Conservation (phyloP, 2,329 filamentous ascomycete species). For the Capronia epimyces region DNA sequence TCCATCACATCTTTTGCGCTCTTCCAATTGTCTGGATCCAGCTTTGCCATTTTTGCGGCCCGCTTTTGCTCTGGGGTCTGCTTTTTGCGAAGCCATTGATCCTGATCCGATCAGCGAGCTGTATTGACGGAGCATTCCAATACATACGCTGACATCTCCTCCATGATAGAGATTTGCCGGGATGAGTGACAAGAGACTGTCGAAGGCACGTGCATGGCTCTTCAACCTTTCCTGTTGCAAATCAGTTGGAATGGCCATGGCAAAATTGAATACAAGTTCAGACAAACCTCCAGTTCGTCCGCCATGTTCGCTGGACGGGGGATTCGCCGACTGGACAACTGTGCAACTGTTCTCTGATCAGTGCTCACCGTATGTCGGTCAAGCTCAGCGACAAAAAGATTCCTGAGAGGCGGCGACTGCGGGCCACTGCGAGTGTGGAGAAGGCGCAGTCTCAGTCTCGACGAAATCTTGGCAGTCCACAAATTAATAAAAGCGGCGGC, state of each 20-base stretch:
- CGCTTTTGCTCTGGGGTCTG: slow-evolving; percentile 86
- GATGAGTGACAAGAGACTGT: slow-evolving; percentile 79
- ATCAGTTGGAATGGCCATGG: slow-evolving; percentile 16
- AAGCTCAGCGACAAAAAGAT: slow-evolving; percentile 1
- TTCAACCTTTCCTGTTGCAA: slow-evolving; percentile 43
- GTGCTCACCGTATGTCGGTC: background rate
- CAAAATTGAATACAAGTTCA: background rate
- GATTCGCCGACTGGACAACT: background rate
- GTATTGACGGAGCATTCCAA: background rate
- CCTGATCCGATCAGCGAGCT: slow-evolving; percentile 47
- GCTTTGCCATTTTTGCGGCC: slow-evolving; percentile 77
- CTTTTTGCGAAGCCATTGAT: slow-evolving; percentile 93
- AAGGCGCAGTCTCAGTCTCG: slow-evolving; percentile 2
- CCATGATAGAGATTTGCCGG: slow-evolving; percentile 88
- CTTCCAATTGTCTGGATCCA: slow-evolving; percentile 85
- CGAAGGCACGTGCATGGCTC: slow-evolving; percentile 66
- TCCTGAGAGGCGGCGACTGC: background rate
- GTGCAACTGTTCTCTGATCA: background rate
- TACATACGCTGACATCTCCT: slow-evolving; percentile 73
- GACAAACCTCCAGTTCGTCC: slow-evolving; percentile 24
- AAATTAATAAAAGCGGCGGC: too few species aligned
- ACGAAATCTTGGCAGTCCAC: slow-evolving; percentile 9
- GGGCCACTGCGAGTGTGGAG: background rate
- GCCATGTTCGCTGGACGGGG: slow-evolving; percentile 11
- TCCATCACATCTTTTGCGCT: slow-evolving; percentile 91